Base-by-base conservation (phyloP, 768 basidiomycete species). In the Sporobolomyces phaffii region DNA sequence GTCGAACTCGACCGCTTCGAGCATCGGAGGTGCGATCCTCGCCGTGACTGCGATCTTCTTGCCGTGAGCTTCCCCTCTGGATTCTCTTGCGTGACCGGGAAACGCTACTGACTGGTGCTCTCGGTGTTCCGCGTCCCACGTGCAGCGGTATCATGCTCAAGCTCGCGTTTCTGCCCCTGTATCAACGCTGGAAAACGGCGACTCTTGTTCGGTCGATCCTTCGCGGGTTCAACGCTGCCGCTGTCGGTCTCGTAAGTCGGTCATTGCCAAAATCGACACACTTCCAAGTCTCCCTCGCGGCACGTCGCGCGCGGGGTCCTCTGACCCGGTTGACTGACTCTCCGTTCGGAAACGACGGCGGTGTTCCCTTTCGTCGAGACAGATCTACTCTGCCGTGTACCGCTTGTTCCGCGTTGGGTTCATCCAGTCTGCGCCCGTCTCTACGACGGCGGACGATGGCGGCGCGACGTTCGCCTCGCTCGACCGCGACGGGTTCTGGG, bases 401-500 rank as follows among this genome's bases (percentile, higher is more conserved):
- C 69, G 43, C 40, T 57, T 60, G 48, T 62, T 40, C 65, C 47
- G 58, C 62, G 70, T 40, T 62, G 73, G 69, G 68, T 40, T 65
- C 73, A 36, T 69, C 56, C 20, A 70, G 69, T 20, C 38, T 72
- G 34, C 24, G 9, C 48, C 48, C 18, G 36, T 29, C 22, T 36
- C 56, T 9, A 5, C 31, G 15, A 47, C 26, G 6, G 24, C 47
- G 47, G 47, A 48, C 33, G n/a, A n/a, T n/a, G n/a, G n/a, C n/a
- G 72, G 13, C 20, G 14, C 33, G 28, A 38, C 41, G 20, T 28
- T 13, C 20, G 3, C 43, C 28, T 57, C 75, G 14, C 62, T 77
- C 2, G 75, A 73, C 22, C 62, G 75, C 11, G 79, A 83, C 57
- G 81, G 81, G 5, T 83, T 81, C 79, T 83, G 82, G 82, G 74